Evolutionary conservation across 805 yeast genomes (phyloP).

Genomic region (Nakazawaea siamensis): DNA sequence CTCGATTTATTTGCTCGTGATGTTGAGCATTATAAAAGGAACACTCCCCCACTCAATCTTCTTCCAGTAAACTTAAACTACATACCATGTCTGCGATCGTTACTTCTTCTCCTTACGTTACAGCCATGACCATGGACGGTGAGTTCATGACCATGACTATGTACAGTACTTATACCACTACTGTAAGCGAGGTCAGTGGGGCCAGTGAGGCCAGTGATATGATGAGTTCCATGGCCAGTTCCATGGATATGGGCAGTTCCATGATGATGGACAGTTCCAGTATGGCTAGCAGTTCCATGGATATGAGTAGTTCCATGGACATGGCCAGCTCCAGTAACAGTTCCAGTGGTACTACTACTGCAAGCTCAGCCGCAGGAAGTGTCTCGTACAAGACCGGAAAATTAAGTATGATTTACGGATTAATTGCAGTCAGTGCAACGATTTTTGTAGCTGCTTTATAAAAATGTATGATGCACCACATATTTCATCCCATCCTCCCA

Average conservation of each 20-base stretch:
- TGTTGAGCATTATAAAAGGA: no score
- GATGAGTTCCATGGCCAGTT: constrained; percentile 1
- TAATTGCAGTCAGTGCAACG: neutral
- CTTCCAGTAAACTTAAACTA: no score
- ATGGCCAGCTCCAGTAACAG: neutral
- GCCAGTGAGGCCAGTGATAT: neutral
- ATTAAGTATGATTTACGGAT: constrained; percentile 3
- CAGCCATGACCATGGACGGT: constrained; percentile 11
- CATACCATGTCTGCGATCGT: constrained; percentile 8
- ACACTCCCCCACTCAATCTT: no score
- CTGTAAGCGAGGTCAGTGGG: neutral
- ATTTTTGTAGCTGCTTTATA: constrained; percentile 2
- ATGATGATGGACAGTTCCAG: neutral
- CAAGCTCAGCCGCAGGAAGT: neutral
- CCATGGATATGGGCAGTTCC: constrained; percentile 6
- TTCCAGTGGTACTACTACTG: constrained; percentile 2
- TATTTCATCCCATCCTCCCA: no score
- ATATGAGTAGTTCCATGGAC: neutral
- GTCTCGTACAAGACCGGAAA: constrained; percentile 3
- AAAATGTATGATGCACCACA: no score
- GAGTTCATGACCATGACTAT: constrained; percentile 11
- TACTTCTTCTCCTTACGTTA: constrained; percentile 9
- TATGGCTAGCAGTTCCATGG: neutral
- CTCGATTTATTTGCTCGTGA: no score
- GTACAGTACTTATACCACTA: constrained; percentile 3